phyloP scores from a whole-genome alignment of 208 protist genomes.

The Porcisia deanei region DNA sequence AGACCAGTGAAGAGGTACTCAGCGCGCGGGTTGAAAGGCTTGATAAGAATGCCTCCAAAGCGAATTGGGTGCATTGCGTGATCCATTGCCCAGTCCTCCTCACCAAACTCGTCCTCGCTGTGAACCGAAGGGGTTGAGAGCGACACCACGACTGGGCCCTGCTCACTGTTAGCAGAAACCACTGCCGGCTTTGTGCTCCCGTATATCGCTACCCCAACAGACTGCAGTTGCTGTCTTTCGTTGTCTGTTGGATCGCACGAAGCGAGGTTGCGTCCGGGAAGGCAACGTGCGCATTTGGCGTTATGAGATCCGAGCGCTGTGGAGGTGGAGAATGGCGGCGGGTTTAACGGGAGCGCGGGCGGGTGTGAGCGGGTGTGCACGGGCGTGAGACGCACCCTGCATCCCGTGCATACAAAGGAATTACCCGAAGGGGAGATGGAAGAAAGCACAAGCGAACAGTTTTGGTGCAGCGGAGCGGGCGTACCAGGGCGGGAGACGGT shows the following conservation, averaged over 20 bases:
- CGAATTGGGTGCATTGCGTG: slow-evolving; percentile 77
- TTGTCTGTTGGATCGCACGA: slow-evolving; percentile 10
- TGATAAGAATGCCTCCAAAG: slow-evolving; percentile 72
- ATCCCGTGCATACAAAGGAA: slow-evolving; percentile 30
- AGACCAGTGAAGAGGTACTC: slow-evolving; percentile 84
- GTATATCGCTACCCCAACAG: slow-evolving; percentile 12
- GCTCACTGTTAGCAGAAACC: background rate
- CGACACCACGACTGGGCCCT: background rate
- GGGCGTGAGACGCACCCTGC: slow-evolving; percentile 46
- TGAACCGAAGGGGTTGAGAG: slow-evolving; percentile 31
- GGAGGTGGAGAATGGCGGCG: background rate
- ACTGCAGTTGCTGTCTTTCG: slow-evolving; percentile 13
- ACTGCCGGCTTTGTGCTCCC: background rate
- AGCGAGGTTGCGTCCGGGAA: slow-evolving; percentile 18
- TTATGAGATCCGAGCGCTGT: background rate
- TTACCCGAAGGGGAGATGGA: slow-evolving; percentile 45
- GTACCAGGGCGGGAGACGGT: slow-evolving; percentile 1
- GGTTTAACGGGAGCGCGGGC: background rate
- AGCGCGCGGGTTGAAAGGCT: slow-evolving; percentile 83
- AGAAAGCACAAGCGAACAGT: slow-evolving; percentile 40
- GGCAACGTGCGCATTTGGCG: slow-evolving; percentile 9
- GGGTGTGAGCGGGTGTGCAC: slow-evolving; percentile 15
- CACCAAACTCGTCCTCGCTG: slow-evolving; percentile 62
- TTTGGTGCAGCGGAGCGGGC: slow-evolving; percentile 4
- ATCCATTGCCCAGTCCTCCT: slow-evolving; percentile 77